phyloP scores from a whole-genome alignment of 495 filamentous ascomycete species.

The Hypoxylon lenormandii region DNA sequence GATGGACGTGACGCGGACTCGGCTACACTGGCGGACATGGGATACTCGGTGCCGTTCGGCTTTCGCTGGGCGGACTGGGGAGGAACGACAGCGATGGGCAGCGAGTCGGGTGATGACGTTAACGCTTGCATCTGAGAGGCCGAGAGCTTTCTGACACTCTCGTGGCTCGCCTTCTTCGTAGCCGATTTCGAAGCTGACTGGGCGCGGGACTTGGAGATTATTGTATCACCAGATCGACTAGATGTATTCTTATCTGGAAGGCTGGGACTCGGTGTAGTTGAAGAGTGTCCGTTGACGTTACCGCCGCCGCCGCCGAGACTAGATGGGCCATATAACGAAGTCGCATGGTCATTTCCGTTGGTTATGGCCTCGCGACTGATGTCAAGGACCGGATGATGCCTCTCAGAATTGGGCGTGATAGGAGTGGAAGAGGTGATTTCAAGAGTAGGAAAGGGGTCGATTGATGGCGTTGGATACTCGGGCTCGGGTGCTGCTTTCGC shows the following conservation, averaged over 20 bases:
- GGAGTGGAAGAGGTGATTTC: conserved; percentile 41
- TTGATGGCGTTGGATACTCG: conserved; percentile 25
- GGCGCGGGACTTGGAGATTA: conserved; percentile 37
- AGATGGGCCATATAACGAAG: conserved; percentile 12
- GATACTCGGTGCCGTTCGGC: conserved; percentile 49
- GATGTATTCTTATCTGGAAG: conserved; percentile 13
- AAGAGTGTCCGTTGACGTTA: conserved; percentile 26
- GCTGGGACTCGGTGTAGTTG: neutral
- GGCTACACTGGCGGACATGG: conserved; percentile 52
- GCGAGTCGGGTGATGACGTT: conserved; percentile 64
- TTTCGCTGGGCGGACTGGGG: conserved; percentile 38
- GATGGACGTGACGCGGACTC: conserved; percentile 50
- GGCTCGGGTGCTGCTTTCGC: conserved; percentile 8
- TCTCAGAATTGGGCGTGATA: conserved; percentile 22
- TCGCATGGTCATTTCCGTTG: conserved; percentile 10
- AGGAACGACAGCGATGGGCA: conserved; percentile 57
- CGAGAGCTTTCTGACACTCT: conserved; percentile 65
- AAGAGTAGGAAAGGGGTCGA: conserved; percentile 48
- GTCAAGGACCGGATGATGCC: neutral
- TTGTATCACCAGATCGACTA: conserved; percentile 15
- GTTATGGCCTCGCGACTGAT: neutral
- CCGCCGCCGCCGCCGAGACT: neutral
- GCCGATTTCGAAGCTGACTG: conserved; percentile 39
- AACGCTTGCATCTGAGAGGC: conserved; percentile 68
- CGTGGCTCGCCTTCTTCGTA: conserved; percentile 53